Evolutionary conservation across 139 green algal species (phyloP).

Genomic region (Mesostigma viride): DNA sequence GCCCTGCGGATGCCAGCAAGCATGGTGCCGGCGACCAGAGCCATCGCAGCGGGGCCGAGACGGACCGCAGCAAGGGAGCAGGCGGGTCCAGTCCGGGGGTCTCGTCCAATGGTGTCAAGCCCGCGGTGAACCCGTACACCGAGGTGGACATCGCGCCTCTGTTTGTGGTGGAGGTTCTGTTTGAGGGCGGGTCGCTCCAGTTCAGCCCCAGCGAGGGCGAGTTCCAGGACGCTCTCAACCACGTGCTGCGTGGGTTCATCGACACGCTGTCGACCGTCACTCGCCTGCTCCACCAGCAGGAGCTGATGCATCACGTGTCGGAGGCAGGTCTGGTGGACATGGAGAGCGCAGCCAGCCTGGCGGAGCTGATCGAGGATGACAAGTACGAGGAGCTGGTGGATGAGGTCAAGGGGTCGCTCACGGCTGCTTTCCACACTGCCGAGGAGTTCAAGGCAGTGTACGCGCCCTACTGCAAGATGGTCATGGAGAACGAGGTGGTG

Average conservation of each 20-base stretch:
- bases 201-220: conserved; percentile 11
- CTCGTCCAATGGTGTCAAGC: no score
- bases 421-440: conserved; percentile 41
- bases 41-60: neutral
- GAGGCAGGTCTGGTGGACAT: conserved; percentile 32
- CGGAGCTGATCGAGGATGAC: conserved; percentile 50
- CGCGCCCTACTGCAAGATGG: conserved; percentile 38
- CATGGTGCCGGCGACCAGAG: neutral
- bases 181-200: conserved; percentile 18
- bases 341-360: conserved; percentile 41
- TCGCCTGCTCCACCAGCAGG: conserved; percentile 26
- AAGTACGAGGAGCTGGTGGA: conserved; percentile 47
- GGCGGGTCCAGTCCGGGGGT: no score
- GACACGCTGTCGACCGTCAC: conserved; percentile 38
- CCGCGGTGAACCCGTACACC: no score
- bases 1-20: neutral
- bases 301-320: conserved; percentile 42
- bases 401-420: conserved; percentile 38
- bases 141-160: no score
- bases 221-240: conserved; percentile 15
- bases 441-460: conserved; percentile 48
- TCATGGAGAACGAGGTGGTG: conserved; percentile 22
- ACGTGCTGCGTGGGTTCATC: conserved; percentile 27
- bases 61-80: neutral
- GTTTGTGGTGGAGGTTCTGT: conserved; percentile 51